Percentiles rank a stretch among this genome's conserved stretches.
Evolutionary conservation across 805 yeast species (phyloP).

Genomic region (Clavispora phyllophila): DNA sequence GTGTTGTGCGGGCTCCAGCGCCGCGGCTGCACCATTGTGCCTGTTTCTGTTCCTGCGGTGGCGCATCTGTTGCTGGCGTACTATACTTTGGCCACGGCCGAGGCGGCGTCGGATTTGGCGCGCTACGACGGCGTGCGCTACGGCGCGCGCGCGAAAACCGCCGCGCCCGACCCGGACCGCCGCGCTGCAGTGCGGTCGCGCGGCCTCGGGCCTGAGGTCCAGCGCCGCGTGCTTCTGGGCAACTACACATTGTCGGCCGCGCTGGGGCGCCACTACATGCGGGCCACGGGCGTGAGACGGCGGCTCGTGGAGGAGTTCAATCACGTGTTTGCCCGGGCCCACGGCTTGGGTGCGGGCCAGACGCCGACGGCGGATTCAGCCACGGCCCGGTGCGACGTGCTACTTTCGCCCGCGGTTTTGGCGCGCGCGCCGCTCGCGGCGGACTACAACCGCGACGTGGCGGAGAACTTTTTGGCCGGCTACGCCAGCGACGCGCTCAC

Average conservation of each 20-base stretch:
- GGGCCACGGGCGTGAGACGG: constrained; percentile 66
- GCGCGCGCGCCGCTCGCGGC: constrained; percentile 49
- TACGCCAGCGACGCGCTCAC: constrained; percentile 82
- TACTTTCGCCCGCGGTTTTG: constrained; percentile 70
- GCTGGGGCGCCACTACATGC: constrained; percentile 66
- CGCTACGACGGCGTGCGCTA: constrained; percentile 88
- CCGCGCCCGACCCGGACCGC: constrained; percentile 63
- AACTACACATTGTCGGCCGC: constrained; percentile 79
- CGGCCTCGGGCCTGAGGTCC: constrained; percentile 72
- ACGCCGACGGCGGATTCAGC: background rate
- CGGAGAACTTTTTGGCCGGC: constrained; percentile 48
- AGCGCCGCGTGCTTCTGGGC: constrained; percentile 78
- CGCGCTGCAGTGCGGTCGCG: constrained; percentile 92
- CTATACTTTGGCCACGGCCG: constrained; percentile 85
- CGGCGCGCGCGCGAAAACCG: constrained; percentile 39
- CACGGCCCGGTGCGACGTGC: constrained; percentile 48
- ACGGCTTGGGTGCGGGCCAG: constrained; percentile 25
- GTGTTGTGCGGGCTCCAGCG: constrained; percentile 41
- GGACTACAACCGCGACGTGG: constrained; percentile 28
- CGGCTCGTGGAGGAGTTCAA: constrained; percentile 63
- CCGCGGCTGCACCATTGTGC: constrained; percentile 48
- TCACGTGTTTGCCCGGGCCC: constrained; percentile 48
- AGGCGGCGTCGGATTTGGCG: constrained; percentile 88
- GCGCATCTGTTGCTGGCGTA: constrained; percentile 70
- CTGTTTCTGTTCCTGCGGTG: constrained; percentile 69